Percentiles rank a stretch among this genome's conserved stretches.
Conservation (phyloP, 225 moss, liverwort and hornwort genomes). For the Takakia lepidozioides region DNA sequence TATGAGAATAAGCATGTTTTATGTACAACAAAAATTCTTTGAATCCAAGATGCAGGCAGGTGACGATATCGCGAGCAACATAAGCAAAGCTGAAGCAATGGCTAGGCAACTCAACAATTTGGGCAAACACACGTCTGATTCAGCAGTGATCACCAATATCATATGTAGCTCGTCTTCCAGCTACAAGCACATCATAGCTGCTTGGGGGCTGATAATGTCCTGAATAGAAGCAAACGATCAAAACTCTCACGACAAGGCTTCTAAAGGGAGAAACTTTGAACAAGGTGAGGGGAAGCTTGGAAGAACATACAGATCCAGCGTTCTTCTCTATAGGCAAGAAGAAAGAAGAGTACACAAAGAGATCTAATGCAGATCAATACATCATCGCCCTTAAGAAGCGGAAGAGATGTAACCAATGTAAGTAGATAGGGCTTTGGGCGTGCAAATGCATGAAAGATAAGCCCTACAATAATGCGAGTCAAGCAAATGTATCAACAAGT, state of each 20-base stretch:
- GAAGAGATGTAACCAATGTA: not conserved
- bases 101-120: not conserved
- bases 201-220: constrained; percentile 1
- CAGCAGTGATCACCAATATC: not conserved
- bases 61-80: not conserved
- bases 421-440: too few species aligned
- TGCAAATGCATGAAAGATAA: too few species aligned
- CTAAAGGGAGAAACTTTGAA: not conserved
- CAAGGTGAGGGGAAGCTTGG: not conserved
- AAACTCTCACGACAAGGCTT: not conserved
- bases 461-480: too few species aligned
- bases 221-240: not conserved
- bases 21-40: constrained; percentile 1
- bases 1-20: not conserved
- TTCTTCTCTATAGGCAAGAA: not conserved
- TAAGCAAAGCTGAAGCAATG: not conserved
- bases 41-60: not conserved
- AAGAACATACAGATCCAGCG: not conserved
- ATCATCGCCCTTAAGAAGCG: too few species aligned
- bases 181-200: not conserved
- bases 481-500: too few species aligned
- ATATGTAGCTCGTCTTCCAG: not conserved
- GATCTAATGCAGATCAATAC: too few species aligned
- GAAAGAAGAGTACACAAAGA: too few species aligned
- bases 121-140: not conserved